Evolutionary conservation across 768 basidiomycete genomes (phyloP), one percentile per base, ranked within the genome.

Genomic region (Tylopilus balloui): DNA sequence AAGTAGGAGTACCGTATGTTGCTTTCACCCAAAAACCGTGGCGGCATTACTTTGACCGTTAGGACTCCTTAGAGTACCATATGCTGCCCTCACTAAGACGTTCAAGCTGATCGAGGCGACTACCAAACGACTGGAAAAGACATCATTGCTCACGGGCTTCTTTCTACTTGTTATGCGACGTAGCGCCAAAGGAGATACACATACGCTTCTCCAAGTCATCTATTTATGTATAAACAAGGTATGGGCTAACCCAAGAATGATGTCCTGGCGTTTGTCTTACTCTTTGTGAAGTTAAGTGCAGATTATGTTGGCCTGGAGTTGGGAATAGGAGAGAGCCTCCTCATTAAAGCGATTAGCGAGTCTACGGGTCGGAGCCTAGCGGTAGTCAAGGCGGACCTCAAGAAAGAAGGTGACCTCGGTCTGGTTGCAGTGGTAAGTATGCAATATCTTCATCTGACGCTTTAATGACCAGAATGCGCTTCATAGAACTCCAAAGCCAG

Each of bases 141-240:
- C 81, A 3, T 79, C 90, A 0, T 74, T 92, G 52, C 78, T 99
- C 9, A 98, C 93, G 0, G 76, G 86, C 0, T 93, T 98, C 66
- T 73, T 99, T 36, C 70, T 93, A 6, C 82, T 95, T 11, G 91
- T 98, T 25, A 93, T 97, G 47, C 85, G 86, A 64, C 75, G 92
- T 41, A 88, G 92, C 53, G 84, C 83, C 14, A 75, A 83, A 45
- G 84, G 78, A 31, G 88, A 92, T 52, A 74, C 75, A 5, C 76
- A 82, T 20, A 83, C 87, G 7, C 77, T 99, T 27, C 77, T 97
- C 6, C 89, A 93, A 60, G 81, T 84, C 1, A 86, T 99, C 2
- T 99, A 99, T 62, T 77, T 99, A 2, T 98, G 96, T 64, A 97
- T 98, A 64, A 99, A 99, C 63, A 76, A 93, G 52, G 93, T 97